Percentiles rank a stretch among this genome's conserved stretches.
Conservation (phyloP, 2,329 filamentous ascomycete species). For the Ilyonectria robusta region DNA sequence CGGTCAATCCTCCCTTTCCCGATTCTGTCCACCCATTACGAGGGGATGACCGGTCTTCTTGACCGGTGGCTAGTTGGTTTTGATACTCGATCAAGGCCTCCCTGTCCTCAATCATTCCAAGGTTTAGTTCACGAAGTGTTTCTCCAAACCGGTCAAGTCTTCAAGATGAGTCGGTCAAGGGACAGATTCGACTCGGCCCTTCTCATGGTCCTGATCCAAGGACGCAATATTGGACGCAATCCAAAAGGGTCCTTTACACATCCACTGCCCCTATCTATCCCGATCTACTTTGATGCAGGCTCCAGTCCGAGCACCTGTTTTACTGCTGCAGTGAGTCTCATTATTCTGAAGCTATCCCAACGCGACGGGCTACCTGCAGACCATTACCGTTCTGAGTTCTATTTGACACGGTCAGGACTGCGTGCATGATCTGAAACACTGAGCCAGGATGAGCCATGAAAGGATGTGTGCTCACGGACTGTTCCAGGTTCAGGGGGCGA, state of each 20-base stretch:
- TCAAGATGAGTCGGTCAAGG: background rate
- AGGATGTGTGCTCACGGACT: constrained; percentile 21
- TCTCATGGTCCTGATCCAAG: background rate
- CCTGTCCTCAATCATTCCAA: constrained; percentile 5
- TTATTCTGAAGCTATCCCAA: constrained; percentile 23
- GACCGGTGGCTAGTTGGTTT: constrained; percentile 7
- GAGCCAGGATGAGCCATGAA: constrained; percentile 21
- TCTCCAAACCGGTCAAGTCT: background rate
- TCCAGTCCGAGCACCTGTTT: constrained; percentile 19
- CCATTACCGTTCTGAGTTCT: constrained; percentile 1
- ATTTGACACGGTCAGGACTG: constrained; percentile 15
- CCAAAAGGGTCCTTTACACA: background rate
- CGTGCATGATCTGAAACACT: constrained; percentile 32
- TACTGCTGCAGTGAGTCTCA: constrained; percentile 1
- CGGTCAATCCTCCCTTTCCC: background rate
- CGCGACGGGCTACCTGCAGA: constrained; percentile 2
- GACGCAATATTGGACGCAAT: background rate
- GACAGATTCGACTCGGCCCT: background rate
- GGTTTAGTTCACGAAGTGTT: constrained; percentile 7
- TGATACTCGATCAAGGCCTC: background rate
- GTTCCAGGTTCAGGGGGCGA: constrained; percentile 29
- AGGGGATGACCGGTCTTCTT: background rate
- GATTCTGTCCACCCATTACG: background rate
- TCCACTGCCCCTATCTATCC: background rate
- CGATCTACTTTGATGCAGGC: background rate